A percentile compares a stretch with the other conserved stretches of the same genome.
phyloP scores from a whole-genome alignment of 2,329 filamentous ascomycete genomes.

The Simplicillium sp. region DNA sequence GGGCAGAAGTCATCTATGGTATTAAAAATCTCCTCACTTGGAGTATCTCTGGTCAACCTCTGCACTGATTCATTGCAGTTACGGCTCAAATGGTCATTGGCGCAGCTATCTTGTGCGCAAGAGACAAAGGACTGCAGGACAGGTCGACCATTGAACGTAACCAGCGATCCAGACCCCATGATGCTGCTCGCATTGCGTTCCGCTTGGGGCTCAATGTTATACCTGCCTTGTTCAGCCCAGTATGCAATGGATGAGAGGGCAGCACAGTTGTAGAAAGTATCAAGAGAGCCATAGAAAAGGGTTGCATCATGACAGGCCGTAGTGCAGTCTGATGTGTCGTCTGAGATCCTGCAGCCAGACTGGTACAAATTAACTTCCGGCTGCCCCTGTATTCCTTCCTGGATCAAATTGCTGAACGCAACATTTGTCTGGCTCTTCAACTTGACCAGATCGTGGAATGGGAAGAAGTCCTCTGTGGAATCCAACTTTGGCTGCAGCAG shows the following conservation, averaged over 20 bases:
- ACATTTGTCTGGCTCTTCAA: slow-evolving; percentile 17
- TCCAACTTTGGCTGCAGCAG: slow-evolving; percentile 18
- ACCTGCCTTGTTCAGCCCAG: slow-evolving; percentile 19
- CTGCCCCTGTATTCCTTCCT: slow-evolving; percentile 20
- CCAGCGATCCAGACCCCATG: slow-evolving; percentile 21
- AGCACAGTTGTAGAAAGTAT: slow-evolving; percentile 29
- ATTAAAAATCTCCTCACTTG: slow-evolving; percentile 18
- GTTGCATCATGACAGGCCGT: slow-evolving; percentile 19
- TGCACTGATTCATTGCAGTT: slow-evolving; percentile 19
- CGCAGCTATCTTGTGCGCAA: slow-evolving; percentile 24
- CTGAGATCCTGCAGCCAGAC: slow-evolving; percentile 20
- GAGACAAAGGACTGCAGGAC: slow-evolving; percentile 21
- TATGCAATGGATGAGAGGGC: slow-evolving; percentile 23
- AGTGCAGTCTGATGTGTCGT: slow-evolving; percentile 17
- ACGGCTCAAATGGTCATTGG: slow-evolving; percentile 20
- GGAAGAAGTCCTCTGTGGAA: slow-evolving; percentile 25
- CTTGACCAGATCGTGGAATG: slow-evolving; percentile 23
- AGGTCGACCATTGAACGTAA: slow-evolving; percentile 18
- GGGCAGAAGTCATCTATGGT: slow-evolving; percentile 26
- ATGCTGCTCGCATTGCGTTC: slow-evolving; percentile 25
- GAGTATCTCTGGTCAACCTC: slow-evolving; percentile 15
- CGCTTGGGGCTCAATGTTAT: slow-evolving; percentile 20
- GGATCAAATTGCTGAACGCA: slow-evolving; percentile 23
- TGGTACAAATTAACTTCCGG: slow-evolving; percentile 21
- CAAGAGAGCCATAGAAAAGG: slow-evolving; percentile 22